These are phyloP conservation scores for Metroxylon sagu DNA, from an alignment of 176 grass and related monocot species.

Conservation along the genomic window DNA sequence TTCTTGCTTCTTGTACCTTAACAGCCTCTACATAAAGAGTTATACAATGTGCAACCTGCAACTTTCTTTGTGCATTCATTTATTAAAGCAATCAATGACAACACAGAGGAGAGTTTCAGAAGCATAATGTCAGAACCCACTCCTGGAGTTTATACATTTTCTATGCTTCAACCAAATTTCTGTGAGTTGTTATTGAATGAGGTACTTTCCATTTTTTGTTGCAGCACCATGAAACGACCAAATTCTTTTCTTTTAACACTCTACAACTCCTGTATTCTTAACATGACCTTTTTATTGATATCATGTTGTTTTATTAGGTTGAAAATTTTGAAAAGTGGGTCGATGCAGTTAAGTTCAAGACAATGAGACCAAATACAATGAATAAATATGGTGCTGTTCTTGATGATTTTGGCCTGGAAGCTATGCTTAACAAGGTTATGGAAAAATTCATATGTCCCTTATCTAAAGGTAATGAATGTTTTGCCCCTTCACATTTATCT, in stretches of 20 bases:
- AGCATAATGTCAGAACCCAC: constrained; percentile 70
- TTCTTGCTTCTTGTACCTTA: too few relatives aligned
- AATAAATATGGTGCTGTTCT: constrained; percentile 96
- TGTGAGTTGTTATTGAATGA: constrained; percentile 84
- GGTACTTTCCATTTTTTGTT: constrained; percentile 31
- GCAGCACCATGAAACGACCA: background rate
- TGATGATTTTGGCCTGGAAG: constrained; percentile 95
- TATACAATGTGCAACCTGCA: constrained; percentile 69
- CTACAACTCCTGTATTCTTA: too few relatives aligned
- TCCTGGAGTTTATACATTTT: constrained; percentile 90
- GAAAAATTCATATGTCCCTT: constrained; percentile 80
- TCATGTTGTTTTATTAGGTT: constrained; percentile 41
- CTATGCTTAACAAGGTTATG: constrained; percentile 87
- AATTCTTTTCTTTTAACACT: too few relatives aligned
- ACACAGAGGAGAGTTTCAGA: constrained; percentile 78
- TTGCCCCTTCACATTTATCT: background rate
- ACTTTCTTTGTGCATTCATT: constrained; percentile 78
- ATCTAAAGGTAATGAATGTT: constrained; percentile 48
- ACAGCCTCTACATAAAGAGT: constrained; percentile 78
- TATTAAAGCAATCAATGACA: constrained; percentile 63
- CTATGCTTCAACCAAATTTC: constrained; percentile 78
- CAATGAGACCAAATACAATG: constrained; percentile 99
- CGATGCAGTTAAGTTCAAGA: constrained; percentile 73
- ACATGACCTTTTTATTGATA: too few relatives aligned
- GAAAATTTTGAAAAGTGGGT: constrained; percentile 95